phyloP scores from a whole-genome alignment of 1,139 yeast species.

The Nakaseomyces nivariensis region DNA sequence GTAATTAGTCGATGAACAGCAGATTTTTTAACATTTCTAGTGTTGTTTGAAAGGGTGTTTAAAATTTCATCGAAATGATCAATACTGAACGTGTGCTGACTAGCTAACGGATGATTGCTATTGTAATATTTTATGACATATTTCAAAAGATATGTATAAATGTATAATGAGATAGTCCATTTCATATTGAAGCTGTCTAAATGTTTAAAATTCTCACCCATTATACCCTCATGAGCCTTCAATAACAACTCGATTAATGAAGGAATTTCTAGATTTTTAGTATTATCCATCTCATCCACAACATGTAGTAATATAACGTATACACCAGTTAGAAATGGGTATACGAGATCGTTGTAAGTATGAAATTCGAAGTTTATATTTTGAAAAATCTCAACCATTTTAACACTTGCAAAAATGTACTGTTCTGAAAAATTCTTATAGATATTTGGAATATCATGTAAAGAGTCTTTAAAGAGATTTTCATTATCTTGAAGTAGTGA shows the following conservation, averaged over 20 bases:
- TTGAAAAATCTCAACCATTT: slow-evolving; percentile 13
- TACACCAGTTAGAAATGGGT: slow-evolving; percentile 17
- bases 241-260: slow-evolving; percentile 10
- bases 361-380: slow-evolving; percentile 15
- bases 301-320: slow-evolving; percentile 14
- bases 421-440: slow-evolving; percentile 11
- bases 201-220: slow-evolving; percentile 12
- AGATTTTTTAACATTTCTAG: slow-evolving; percentile 10
- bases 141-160: slow-evolving; percentile 15
- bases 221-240: slow-evolving; percentile 11
- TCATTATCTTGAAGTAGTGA: slow-evolving; percentile 17
- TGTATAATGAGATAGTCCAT: slow-evolving; percentile 14
- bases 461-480: slow-evolving; percentile 8
- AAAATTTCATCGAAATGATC: slow-evolving; percentile 10
- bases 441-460: slow-evolving; percentile 11
- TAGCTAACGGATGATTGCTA: neutral
- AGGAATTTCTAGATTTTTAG: slow-evolving; percentile 7
- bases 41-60: slow-evolving; percentile 7
- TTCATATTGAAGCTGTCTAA: slow-evolving; percentile 13
- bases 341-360: slow-evolving; percentile 16
- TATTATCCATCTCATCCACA: slow-evolving; percentile 13
- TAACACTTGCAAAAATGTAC: slow-evolving; percentile 10
- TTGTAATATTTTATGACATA: slow-evolving; percentile 10
- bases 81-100: neutral
- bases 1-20: slow-evolving; percentile 9